phyloP scores from a whole-genome alignment of 1,139 yeast genomes.

The Kodamaea alishanica region DNA sequence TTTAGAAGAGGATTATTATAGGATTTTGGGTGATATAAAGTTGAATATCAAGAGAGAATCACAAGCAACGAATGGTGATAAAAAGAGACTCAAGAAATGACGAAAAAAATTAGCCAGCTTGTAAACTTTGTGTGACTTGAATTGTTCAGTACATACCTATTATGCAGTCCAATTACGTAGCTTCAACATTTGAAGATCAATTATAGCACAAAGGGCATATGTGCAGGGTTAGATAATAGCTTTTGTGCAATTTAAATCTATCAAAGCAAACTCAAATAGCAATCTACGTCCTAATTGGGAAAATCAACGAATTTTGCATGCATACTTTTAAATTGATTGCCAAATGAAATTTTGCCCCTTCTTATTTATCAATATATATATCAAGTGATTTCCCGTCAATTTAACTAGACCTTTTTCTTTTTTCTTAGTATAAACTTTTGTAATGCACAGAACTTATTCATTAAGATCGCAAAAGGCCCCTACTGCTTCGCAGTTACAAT shows the following conservation, averaged over 20 bases:
- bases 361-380: slow-evolving; percentile 1
- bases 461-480: slow-evolving; percentile 77
- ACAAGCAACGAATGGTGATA: too few relatives aligned
- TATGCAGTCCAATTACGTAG: slow-evolving; percentile 9
- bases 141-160: too few relatives aligned
- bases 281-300: slow-evolving; percentile 7
- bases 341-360: slow-evolving; percentile 1
- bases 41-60: slow-evolving; percentile 17
- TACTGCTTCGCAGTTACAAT: slow-evolving; percentile 74
- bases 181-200: slow-evolving; percentile 6
- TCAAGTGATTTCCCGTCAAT: not conserved
- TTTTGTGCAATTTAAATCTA: too few relatives aligned
- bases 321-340: slow-evolving; percentile 1
- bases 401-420: not conserved
- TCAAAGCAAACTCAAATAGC: slow-evolving; percentile 1
- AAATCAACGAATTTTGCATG: slow-evolving; percentile 11
- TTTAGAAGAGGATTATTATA: slow-evolving; percentile 63
- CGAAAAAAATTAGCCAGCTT: too few relatives aligned
- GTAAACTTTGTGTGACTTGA: too few relatives aligned
- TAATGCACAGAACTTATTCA: slow-evolving; percentile 81
- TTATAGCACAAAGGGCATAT: too few relatives aligned
- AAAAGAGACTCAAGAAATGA: too few relatives aligned
- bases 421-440: slow-evolving; percentile 1
- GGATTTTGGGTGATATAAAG: slow-evolving; percentile 45
- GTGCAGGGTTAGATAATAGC: too few relatives aligned